These are phyloP conservation scores for Entophlyctis luteolus DNA, from an alignment of 192 early-diverging fungal species.

Conservation along the genomic window DNA sequence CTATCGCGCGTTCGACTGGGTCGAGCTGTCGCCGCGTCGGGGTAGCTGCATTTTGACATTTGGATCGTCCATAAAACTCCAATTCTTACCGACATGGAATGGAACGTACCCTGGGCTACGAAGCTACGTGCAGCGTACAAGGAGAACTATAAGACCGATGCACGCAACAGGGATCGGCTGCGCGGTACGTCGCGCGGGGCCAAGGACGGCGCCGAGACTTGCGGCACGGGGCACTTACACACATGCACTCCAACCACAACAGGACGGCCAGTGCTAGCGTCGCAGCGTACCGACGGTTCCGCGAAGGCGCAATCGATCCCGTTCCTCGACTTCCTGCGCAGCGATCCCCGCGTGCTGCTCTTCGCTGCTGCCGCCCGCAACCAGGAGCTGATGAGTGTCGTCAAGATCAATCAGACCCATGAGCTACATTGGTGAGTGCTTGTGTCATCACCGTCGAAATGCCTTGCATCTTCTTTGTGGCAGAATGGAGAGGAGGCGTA, in stretches of 20 bases:
- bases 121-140: too few species aligned
- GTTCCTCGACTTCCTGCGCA: slow-evolving; percentile 64
- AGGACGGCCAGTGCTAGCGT: slow-evolving; percentile 20
- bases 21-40: too few species aligned
- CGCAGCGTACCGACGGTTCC: slow-evolving; percentile 23
- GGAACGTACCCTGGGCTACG: too few species aligned
- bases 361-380: slow-evolving; percentile 68
- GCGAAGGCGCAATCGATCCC: slow-evolving; percentile 53
- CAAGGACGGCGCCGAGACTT: too few species aligned
- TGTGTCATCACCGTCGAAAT: neutral
- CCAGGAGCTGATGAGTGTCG: slow-evolving; percentile 63
- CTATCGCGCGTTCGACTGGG: too few species aligned
- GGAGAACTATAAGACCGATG: too few species aligned
- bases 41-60: too few species aligned
- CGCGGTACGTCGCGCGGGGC: too few species aligned
- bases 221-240: too few species aligned
- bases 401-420: slow-evolving; percentile 62
- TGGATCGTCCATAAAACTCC: too few species aligned
- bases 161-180: too few species aligned
- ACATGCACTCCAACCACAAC: slow-evolving; percentile 6
- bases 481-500: neutral
- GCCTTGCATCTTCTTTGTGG: neutral
- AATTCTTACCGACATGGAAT: too few species aligned
- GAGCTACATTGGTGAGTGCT: slow-evolving; percentile 59
- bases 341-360: slow-evolving; percentile 58